Base-by-base conservation (phyloP, 257 asterid genomes). In the Nicotiana attenuata region DNA sequence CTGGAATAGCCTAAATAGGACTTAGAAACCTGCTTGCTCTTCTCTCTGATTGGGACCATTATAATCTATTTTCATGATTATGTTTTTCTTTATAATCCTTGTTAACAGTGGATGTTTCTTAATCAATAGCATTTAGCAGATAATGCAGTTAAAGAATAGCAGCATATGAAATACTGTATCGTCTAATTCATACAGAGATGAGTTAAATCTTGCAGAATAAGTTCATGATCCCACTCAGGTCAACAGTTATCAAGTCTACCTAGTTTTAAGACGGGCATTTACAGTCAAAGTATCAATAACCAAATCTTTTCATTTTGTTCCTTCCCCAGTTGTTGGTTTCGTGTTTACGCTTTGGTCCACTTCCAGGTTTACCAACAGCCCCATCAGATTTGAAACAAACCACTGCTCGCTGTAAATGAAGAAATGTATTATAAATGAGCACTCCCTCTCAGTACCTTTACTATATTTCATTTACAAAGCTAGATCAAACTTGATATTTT, bases 361-460 rank as follows among this genome's bases (percentile, higher is more conserved):
- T 24, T 59, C 60, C 59, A 19, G 82, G 53, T 60, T 6, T 20
- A 28, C 68, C 26, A 73, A 11, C 24, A 33, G 56, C 22, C 20
- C 81, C 84, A 33, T 6, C 41, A 63, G 86, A 33, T 24, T 67
- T 20, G 81, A 63, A 78, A 61, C 50, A 14, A 68, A 10, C 61
- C 0, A 45, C 63, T 45, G 64, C 80, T 22, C 60, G 45, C 89
- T 84, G 86, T 77, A 81, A 78, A 41, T 9, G 13, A 47, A 64
- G 16, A 82, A 53, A 53, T 24, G 31, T 45, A 56, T 82, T 38
- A 81, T 11, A 16, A 47, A 13, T 65, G 26, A 65, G 77, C 78
- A 13, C 38, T 41, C 59, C 60, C 50, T 7, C n/a, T 28, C 57
- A 45, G 78, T 11, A 45, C 60, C 16, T 71, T 71, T 55, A 16